Percentiles rank a stretch among this genome's conserved stretches.
These are phyloP conservation scores for Ophiocordyceps camponoti-saundersi DNA, from an alignment of 2,329 filamentous ascomycete species.

Conservation along the genomic window DNA sequence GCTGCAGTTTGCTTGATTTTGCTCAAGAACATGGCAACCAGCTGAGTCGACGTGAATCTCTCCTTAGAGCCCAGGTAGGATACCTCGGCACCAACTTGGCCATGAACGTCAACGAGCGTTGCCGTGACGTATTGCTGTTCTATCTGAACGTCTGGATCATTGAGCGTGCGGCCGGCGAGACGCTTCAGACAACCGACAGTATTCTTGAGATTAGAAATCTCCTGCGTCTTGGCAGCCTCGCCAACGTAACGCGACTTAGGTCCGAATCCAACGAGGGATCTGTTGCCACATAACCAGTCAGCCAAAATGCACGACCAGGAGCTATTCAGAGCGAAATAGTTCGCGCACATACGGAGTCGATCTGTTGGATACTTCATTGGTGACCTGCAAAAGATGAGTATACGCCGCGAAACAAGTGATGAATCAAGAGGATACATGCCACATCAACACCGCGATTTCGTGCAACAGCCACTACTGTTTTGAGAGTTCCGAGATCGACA, in stretches of 20 bases:
- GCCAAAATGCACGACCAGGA: not conserved
- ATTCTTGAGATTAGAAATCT: slow-evolving; percentile 99
- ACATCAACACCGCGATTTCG: slow-evolving; percentile 98
- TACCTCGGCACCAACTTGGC: slow-evolving; percentile 89
- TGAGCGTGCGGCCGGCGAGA: slow-evolving; percentile 70
- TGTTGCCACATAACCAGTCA: slow-evolving; percentile 14
- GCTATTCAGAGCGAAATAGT: not conserved
- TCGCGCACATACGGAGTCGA: slow-evolving; percentile 55
- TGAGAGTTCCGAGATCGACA: slow-evolving; percentile 90
- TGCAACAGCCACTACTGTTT: slow-evolving; percentile 94
- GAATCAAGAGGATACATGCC: slow-evolving; percentile 41
- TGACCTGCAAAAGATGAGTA: slow-evolving; percentile 43
- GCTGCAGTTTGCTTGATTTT: slow-evolving; percentile 84
- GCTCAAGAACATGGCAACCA: slow-evolving; percentile 87
- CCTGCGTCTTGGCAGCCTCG: slow-evolving; percentile 92
- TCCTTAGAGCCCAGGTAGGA: slow-evolving; percentile 89
- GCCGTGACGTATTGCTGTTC: slow-evolving; percentile 87
- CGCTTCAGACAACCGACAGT: slow-evolving; percentile 88
- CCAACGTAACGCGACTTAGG: slow-evolving; percentile 88
- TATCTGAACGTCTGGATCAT: slow-evolving; percentile 80
- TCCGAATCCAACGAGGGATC: slow-evolving; percentile 87
- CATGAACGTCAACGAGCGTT: slow-evolving; percentile 73
- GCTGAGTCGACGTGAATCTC: slow-evolving; percentile 84
- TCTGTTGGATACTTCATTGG: slow-evolving; percentile 98
- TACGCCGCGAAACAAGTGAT: not conserved